Evolutionary conservation across 2,329 filamentous ascomycete genomes (phyloP).

Genomic region (Phialophora macrospora): DNA sequence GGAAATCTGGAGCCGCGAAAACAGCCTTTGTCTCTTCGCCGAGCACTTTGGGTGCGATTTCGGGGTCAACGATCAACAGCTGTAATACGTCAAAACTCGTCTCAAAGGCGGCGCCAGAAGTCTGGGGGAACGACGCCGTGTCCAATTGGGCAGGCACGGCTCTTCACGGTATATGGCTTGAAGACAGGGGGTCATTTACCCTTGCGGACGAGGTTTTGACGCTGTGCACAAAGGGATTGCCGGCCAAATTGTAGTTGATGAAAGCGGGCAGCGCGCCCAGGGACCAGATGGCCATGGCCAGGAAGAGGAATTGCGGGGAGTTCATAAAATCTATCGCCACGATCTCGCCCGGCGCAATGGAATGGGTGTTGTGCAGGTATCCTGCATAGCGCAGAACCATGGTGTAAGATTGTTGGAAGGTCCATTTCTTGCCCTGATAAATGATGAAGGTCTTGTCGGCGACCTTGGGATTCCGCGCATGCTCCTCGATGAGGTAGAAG

Average conservation of each 20-base stretch:
- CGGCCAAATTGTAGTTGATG: slow-evolving; percentile 80
- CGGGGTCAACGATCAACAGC: slow-evolving; percentile 72
- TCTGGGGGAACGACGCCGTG: too few species aligned
- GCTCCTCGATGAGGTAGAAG: slow-evolving; percentile 76
- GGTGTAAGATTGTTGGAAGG: slow-evolving; percentile 77
- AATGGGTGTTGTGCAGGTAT: slow-evolving; percentile 70
- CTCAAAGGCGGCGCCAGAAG: not conserved
- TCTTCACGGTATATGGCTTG: not conserved
- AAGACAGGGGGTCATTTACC: not conserved
- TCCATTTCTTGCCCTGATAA: slow-evolving; percentile 71
- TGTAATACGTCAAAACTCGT: not conserved
- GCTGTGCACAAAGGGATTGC: slow-evolving; percentile 74
- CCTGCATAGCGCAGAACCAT: slow-evolving; percentile 71
- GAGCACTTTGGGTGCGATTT: slow-evolving; percentile 60
- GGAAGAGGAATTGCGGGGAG: slow-evolving; percentile 74
- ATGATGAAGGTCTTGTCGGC: slow-evolving; percentile 63
- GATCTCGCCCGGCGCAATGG: slow-evolving; percentile 72
- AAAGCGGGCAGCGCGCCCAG: slow-evolving; percentile 83
- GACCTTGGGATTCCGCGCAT: slow-evolving; percentile 63
- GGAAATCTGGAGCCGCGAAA: slow-evolving; percentile 49
- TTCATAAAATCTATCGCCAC: slow-evolving; percentile 84
- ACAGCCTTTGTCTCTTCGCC: slow-evolving; percentile 48
- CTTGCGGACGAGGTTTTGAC: slow-evolving; percentile 69
- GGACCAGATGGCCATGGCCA: slow-evolving; percentile 79
- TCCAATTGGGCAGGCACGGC: too few species aligned